These are phyloP conservation scores for Plasmodium knowlesi DNA, from an alignment of 169 alveolate species.

Conservation along the genomic window DNA sequence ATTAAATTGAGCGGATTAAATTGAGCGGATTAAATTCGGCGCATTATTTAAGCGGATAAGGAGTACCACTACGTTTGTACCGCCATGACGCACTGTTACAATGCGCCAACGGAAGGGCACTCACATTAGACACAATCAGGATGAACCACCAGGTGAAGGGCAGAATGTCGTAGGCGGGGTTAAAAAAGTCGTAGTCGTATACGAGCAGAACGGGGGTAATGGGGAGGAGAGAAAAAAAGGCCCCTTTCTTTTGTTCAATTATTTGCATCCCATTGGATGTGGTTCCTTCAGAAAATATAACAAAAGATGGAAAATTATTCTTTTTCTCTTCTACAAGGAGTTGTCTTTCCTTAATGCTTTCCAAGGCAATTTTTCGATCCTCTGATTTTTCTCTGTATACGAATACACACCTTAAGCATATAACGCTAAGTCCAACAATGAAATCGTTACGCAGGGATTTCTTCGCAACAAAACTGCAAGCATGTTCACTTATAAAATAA, in stretches of 20 bases:
- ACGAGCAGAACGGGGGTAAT: slow-evolving; percentile 57
- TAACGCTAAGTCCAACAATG: slow-evolving; percentile 31
- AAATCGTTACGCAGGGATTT: slow-evolving; percentile 52
- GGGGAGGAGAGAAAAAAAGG: slow-evolving; percentile 46
- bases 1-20: not conserved
- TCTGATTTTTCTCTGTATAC: slow-evolving; percentile 69
- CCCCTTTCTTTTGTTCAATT: slow-evolving; percentile 61
- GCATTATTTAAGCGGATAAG: not conserved
- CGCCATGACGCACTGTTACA: not conserved
- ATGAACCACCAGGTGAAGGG: slow-evolving; percentile 70
- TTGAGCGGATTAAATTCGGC: no score
- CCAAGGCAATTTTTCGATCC: slow-evolving; percentile 45
- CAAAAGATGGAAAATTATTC: slow-evolving; percentile 54
- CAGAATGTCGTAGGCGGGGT: slow-evolving; percentile 54
- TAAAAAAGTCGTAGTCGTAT: slow-evolving; percentile 40
- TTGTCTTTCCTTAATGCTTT: slow-evolving; percentile 62
- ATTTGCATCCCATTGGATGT: slow-evolving; percentile 62
- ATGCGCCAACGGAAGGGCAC: not conserved
- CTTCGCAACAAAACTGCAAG: slow-evolving; percentile 74
- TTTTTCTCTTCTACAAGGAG: slow-evolving; percentile 15
- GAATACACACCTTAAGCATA: slow-evolving; percentile 52
- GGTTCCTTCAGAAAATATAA: slow-evolving; percentile 70
- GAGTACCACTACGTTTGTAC: not conserved
- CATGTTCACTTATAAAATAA: slow-evolving; percentile 66
- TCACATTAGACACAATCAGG: slow-evolving; percentile 22